Conservation (phyloP, 148 eudicot genomes). For the Vaccinium macrocarpon region DNA sequence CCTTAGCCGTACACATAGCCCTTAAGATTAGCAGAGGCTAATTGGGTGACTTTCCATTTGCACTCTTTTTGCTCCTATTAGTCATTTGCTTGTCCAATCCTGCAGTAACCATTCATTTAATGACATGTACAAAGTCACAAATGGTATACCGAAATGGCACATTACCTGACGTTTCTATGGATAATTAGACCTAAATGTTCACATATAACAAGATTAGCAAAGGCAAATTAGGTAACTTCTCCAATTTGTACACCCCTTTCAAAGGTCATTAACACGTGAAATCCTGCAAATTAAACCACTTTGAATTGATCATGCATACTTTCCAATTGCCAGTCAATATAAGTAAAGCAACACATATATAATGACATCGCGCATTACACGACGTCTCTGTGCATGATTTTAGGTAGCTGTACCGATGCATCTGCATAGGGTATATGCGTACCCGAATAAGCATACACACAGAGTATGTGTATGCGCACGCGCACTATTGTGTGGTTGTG, state of each 20-base stretch:
- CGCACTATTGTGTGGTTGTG: background rate
- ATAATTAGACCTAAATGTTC: background rate
- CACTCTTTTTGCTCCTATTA: background rate
- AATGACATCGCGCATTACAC: background rate
- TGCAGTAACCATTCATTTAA: background rate
- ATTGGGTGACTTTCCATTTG: slow-evolving; percentile 12
- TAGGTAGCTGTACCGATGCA: background rate
- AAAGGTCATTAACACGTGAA: background rate
- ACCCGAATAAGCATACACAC: background rate
- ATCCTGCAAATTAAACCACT: background rate
- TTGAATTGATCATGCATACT: background rate
- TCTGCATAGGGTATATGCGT: too few relatives aligned
- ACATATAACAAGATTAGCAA: background rate
- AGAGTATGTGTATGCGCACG: background rate
- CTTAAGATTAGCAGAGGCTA: background rate
- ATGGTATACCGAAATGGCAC: background rate
- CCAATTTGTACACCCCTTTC: background rate
- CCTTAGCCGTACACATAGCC: background rate
- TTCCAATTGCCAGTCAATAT: background rate
- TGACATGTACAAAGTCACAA: background rate
- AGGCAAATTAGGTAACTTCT: background rate
- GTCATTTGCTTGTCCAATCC: background rate
- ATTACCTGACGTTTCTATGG: background rate
- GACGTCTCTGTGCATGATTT: background rate
- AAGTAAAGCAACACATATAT: background rate